Conservation (phyloP, 1,284 basidiomycete species). For the Blastosporella zonata region DNA sequence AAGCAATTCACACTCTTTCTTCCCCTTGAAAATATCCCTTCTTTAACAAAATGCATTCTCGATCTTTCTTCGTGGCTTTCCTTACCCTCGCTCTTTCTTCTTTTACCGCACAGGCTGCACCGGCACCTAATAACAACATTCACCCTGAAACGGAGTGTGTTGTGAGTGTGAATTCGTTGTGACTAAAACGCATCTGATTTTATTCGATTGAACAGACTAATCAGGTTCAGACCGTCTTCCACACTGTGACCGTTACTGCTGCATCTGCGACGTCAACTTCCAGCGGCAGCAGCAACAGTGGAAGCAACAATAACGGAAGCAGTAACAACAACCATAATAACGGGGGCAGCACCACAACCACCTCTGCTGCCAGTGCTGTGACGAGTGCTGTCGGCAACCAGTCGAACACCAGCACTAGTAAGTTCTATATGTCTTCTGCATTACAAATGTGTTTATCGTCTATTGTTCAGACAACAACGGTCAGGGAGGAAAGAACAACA, state of each 20-base stretch:
- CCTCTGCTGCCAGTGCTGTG: slow-evolving; percentile 3
- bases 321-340: slow-evolving; percentile 10
- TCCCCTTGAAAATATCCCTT: slow-evolving; percentile 11
- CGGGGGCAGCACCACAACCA: slow-evolving; percentile 8
- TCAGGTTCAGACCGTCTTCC: slow-evolving; percentile 14
- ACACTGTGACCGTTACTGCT: slow-evolving; percentile 29
- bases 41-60: slow-evolving; percentile 29
- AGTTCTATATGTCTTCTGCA: background rate
- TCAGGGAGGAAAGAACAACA: too few species aligned
- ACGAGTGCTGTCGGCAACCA: background rate
- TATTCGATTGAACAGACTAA: background rate
- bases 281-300: slow-evolving; percentile 10
- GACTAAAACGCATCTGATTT: background rate
- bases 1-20: slow-evolving; percentile 23
- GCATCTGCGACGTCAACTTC: slow-evolving; percentile 18
- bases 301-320: background rate
- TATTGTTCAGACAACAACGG: background rate
- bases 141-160: slow-evolving; percentile 13
- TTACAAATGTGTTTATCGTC: too few species aligned
- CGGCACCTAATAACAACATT: slow-evolving; percentile 13
- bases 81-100: slow-evolving; percentile 29
- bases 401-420: background rate
- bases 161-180: slow-evolving; percentile 11
- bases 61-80: slow-evolving; percentile 28
- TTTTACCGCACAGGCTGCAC: slow-evolving; percentile 27